Percentiles rank a stretch among this genome's conserved stretches.
These are phyloP conservation scores for Hordeum pubiflorum DNA, from an alignment of 202 grass and related monocot genomes.

Conservation along the genomic window DNA sequence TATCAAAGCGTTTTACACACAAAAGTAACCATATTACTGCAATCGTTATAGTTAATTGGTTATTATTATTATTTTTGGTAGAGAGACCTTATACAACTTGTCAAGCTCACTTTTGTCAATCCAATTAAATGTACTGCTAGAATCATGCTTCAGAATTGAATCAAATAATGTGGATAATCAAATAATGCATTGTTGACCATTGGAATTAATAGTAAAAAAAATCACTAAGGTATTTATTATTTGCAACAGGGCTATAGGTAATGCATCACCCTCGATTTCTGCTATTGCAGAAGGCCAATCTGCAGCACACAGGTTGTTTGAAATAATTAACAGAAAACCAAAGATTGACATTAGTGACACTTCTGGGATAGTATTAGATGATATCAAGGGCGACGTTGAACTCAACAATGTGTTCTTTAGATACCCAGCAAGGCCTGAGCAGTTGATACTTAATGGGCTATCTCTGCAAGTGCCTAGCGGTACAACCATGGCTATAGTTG, in stretches of 20 bases:
- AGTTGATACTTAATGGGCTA: slow-evolving; percentile 63
- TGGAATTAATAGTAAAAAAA: background rate
- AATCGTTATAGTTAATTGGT: background rate
- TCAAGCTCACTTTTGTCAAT: background rate
- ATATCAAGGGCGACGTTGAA: slow-evolving; percentile 66
- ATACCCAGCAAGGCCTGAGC: slow-evolving; percentile 74
- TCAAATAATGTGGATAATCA: background rate
- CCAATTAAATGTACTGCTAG: background rate
- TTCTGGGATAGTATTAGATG: slow-evolving; percentile 53
- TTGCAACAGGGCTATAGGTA: slow-evolving; percentile 65
- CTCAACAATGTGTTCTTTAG: slow-evolving; percentile 74
- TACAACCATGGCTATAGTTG: slow-evolving; percentile 86
- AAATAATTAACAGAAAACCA: slow-evolving; percentile 70
- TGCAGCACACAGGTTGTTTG: slow-evolving; percentile 75
- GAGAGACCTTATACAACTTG: background rate
- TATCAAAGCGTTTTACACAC: too few species aligned
- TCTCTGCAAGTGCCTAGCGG: slow-evolving; percentile 49
- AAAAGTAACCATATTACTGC: background rate
- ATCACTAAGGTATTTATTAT: slow-evolving; percentile 1
- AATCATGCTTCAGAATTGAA: slow-evolving; percentile 7
- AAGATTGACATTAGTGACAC: slow-evolving; percentile 54
- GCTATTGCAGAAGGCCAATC: slow-evolving; percentile 70
- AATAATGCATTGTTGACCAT: background rate
- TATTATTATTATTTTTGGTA: background rate
- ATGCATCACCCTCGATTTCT: slow-evolving; percentile 61